These are phyloP conservation scores for Chytriomyces hyalinus DNA, from an alignment of 192 early-diverging fungal genomes.

Conservation along the genomic window DNA sequence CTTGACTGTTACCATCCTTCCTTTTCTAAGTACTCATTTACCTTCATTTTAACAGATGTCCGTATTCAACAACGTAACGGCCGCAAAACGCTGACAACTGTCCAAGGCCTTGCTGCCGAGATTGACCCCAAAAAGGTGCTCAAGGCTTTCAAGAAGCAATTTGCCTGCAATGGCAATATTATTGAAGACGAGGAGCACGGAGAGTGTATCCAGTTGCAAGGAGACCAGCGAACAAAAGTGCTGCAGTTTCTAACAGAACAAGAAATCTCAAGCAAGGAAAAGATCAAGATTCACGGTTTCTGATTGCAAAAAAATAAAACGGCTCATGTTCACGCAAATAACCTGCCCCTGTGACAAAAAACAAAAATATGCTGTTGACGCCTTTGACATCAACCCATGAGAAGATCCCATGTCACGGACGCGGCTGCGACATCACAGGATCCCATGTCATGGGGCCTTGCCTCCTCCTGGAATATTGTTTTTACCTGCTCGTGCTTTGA, in stretches of 20 bases:
- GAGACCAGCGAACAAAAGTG: constrained; percentile 90
- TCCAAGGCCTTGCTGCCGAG: constrained; percentile 86
- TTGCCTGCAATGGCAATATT: constrained; percentile 96
- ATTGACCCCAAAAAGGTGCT: constrained; percentile 89
- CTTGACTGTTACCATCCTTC: neutral
- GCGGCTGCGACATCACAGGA: too few species aligned
- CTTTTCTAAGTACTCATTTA: neutral
- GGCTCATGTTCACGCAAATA: too few species aligned
- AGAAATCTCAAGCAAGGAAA: constrained; percentile 81
- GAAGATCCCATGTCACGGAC: too few species aligned
- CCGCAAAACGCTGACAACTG: constrained; percentile 94
- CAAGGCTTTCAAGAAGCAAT: constrained; percentile 96
- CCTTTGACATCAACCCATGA: too few species aligned
- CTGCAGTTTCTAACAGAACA: constrained; percentile 77
- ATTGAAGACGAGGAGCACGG: constrained; percentile 91
- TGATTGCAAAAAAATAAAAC: constrained; percentile 31
- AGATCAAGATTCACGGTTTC: constrained; percentile 97
- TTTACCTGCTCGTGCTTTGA: too few species aligned
- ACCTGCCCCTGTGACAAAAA: too few species aligned
- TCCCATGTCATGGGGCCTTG: too few species aligned
- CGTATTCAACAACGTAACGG: constrained; percentile 97
- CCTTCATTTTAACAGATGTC: constrained; percentile 72
- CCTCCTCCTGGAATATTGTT: too few species aligned
- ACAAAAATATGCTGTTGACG: too few species aligned
- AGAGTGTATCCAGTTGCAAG: constrained; percentile 90